Evolutionary conservation across 768 basidiomycete genomes (phyloP).

Genomic region (Mycena crocata): DNA sequence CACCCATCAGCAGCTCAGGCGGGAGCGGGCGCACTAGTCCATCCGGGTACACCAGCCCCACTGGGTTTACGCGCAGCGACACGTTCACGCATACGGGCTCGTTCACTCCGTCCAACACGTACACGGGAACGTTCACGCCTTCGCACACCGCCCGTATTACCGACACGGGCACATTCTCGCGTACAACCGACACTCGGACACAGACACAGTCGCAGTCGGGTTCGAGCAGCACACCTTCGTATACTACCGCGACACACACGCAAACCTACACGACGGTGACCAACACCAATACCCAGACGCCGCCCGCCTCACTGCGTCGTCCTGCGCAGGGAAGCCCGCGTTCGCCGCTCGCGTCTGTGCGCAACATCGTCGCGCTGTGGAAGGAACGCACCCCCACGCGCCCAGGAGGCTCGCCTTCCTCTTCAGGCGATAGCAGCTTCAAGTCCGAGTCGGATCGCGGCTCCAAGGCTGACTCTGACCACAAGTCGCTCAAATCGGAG

Average conservation of each 20-base stretch:
- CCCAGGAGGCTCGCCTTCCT: constrained; percentile 47
- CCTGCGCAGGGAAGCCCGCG: constrained; percentile 72
- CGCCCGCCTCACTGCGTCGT: constrained; percentile 68
- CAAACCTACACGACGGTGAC: constrained; percentile 57
- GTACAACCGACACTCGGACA: constrained; percentile 34
- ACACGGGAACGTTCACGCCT: constrained; percentile 42
- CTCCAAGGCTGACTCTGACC: too few species aligned
- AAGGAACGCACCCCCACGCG: constrained; percentile 75
- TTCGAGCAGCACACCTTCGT: constrained; percentile 35
- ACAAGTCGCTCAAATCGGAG: too few species aligned
- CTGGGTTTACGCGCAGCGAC: constrained; percentile 45
- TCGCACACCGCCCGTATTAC: too few species aligned
- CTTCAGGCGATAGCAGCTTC: constrained; percentile 40
- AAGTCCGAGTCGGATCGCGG: not conserved
- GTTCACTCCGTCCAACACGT: constrained; percentile 43
- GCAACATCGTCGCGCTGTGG: constrained; percentile 85
- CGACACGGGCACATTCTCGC: not conserved
- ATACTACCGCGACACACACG: constrained; percentile 37
- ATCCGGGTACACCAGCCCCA: constrained; percentile 38
- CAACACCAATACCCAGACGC: constrained; percentile 61
- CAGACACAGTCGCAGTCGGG: too few species aligned
- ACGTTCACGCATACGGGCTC: constrained; percentile 47
- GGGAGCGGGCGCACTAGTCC: constrained; percentile 26
- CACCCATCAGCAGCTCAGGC: constrained; percentile 15
- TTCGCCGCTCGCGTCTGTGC: constrained; percentile 78